phyloP scores from a whole-genome alignment of 1,139 yeast species.

The Suhomyces kunorum region DNA sequence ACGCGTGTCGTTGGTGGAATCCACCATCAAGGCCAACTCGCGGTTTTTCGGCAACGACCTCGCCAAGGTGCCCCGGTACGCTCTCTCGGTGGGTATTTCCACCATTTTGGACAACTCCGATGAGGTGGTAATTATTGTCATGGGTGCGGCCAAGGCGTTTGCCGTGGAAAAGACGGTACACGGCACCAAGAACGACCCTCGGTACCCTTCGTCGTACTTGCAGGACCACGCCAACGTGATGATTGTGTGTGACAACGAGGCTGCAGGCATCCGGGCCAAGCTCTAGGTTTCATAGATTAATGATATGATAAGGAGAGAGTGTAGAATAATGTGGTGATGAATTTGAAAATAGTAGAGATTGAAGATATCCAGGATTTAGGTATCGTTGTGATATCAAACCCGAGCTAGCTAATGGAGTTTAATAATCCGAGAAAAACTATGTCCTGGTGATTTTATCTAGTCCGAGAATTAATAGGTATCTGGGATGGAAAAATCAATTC shows the following conservation, averaged over 20 bases:
- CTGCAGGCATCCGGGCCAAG: slow-evolving; percentile 40
- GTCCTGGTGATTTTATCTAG: too few relatives aligned
- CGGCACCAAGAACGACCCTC: slow-evolving; percentile 37
- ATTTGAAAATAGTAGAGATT: background rate
- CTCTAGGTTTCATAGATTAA: slow-evolving; percentile 20
- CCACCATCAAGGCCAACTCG: slow-evolving; percentile 58
- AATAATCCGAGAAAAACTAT: too few relatives aligned
- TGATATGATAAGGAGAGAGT: background rate
- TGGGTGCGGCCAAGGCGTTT: slow-evolving; percentile 45
- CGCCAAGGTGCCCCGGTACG: slow-evolving; percentile 53
- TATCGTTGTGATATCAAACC: too few relatives aligned
- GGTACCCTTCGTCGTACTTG: slow-evolving; percentile 49
- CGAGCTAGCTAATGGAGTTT: too few relatives aligned
- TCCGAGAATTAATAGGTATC: too few relatives aligned
- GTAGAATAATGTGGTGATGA: background rate
- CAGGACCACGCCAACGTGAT: slow-evolving; percentile 48
- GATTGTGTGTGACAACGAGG: slow-evolving; percentile 49
- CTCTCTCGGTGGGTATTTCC: slow-evolving; percentile 61
- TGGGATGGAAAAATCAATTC: background rate
- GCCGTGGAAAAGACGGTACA: slow-evolving; percentile 48
- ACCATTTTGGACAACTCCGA: slow-evolving; percentile 61
- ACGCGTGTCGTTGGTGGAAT: slow-evolving; percentile 49
- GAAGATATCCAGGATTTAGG: too few relatives aligned
- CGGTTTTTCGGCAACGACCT: slow-evolving; percentile 53
- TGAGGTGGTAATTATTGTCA: slow-evolving; percentile 51